A percentile compares a stretch with the other conserved stretches of the same genome.
Evolutionary conservation across 2,329 filamentous ascomycete species (phyloP).

Genomic region (Cytospora paraplurivora): DNA sequence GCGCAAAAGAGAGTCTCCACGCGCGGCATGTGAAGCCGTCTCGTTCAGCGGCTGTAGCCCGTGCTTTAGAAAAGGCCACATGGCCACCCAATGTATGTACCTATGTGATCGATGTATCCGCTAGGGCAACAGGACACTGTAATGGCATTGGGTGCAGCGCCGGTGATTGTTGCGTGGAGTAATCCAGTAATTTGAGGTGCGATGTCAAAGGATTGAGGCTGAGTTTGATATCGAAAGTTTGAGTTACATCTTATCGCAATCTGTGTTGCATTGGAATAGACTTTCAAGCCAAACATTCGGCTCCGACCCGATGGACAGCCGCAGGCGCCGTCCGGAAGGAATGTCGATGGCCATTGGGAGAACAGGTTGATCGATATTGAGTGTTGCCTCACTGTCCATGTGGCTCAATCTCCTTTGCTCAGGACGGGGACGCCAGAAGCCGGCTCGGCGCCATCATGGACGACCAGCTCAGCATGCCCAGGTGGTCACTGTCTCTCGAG

Average conservation of each 20-base stretch:
- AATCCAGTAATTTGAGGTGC: not conserved
- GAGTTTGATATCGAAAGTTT: not conserved
- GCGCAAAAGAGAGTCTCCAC: not conserved
- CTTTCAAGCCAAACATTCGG: not conserved
- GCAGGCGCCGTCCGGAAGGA: not conserved
- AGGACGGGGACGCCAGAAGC: not conserved
- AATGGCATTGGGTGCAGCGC: not conserved
- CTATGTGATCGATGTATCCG: not conserved
- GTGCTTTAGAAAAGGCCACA: not conserved
- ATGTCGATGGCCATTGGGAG: not conserved
- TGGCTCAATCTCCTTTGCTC: not conserved
- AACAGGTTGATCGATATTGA: not conserved
- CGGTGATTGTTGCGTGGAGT: not conserved
- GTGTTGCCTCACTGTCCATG: not conserved
- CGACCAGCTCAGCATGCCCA: not conserved
- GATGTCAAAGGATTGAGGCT: not conserved
- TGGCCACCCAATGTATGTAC: not conserved
- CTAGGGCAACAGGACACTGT: not conserved
- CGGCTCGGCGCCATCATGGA: not conserved
- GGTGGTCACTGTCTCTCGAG: not conserved
- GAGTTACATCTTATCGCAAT: not conserved
- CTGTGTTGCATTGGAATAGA: not conserved
- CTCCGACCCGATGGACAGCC: slow-evolving; percentile 1
- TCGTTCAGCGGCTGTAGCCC: not conserved
- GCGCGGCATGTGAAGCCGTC: not conserved